Evolutionary conservation across 768 basidiomycete species (phyloP).

Genomic region (Termitomyces sp.): DNA sequence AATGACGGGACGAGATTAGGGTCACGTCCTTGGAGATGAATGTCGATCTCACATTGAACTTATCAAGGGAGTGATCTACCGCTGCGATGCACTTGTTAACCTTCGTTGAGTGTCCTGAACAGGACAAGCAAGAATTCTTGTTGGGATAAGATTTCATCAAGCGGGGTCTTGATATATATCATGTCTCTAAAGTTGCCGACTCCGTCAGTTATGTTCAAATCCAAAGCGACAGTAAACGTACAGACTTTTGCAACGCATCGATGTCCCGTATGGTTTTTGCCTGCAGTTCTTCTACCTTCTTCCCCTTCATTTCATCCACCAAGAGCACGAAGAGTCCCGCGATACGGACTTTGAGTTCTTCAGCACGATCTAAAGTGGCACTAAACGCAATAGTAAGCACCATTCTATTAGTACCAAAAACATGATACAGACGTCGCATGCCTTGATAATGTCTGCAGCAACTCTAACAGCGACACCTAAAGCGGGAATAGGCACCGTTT

Average conservation of each 20-base stretch:
- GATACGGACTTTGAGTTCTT: slow-evolving; percentile 7
- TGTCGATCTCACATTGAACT: slow-evolving; percentile 1
- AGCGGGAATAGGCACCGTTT: slow-evolving; percentile 4
- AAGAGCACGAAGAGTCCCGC: background rate
- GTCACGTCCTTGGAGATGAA: too few species aligned
- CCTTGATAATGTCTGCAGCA: slow-evolving; percentile 1
- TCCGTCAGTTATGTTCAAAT: background rate
- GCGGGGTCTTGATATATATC: background rate
- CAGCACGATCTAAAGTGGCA: slow-evolving; percentile 2
- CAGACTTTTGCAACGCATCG: background rate
- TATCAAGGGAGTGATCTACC: slow-evolving; percentile 1
- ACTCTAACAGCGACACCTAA: background rate
- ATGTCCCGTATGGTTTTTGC: background rate
- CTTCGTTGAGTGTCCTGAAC: slow-evolving; percentile 4
- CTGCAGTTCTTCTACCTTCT: background rate
- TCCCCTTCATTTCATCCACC: slow-evolving; percentile 8
- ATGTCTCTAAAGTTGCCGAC: background rate
- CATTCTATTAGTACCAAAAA: background rate
- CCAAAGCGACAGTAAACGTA: background rate
- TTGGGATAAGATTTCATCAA: slow-evolving; percentile 4
- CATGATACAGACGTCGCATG: slow-evolving; percentile 1
- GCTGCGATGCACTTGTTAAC: slow-evolving; percentile 2
- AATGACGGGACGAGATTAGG: background rate
- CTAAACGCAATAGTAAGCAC: background rate
- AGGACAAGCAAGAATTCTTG: background rate